These are phyloP conservation scores for Saxophila tyrrhenica DNA, from an alignment of 495 filamentous ascomycete genomes.

Conservation along the genomic window DNA sequence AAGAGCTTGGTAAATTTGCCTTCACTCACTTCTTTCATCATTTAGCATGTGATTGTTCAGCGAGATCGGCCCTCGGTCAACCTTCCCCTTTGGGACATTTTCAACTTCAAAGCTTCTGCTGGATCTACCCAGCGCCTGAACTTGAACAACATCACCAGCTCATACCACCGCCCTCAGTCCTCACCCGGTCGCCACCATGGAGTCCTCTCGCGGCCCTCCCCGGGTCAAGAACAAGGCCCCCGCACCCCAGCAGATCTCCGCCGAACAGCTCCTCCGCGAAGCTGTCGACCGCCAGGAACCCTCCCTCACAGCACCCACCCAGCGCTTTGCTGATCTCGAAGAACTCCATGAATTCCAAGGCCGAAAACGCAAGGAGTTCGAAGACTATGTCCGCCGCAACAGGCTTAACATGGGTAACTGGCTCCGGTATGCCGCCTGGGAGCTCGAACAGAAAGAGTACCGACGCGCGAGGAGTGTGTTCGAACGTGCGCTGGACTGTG, in stretches of 20 bases:
- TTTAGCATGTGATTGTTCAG: background rate
- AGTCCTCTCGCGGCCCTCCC: slow-evolving; percentile 84
- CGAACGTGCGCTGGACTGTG: slow-evolving; percentile 88
- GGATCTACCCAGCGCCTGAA: background rate
- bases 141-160: background rate
- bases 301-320: slow-evolving; percentile 76
- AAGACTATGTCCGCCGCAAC: slow-evolving; percentile 95
- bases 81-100: background rate
- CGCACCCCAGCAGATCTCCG: slow-evolving; percentile 61
- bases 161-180: background rate
- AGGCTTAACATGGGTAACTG: slow-evolving; percentile 95
- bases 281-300: slow-evolving; percentile 95
- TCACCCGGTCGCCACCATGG: too few species aligned
- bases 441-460: slow-evolving; percentile 96
- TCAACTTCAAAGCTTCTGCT: background rate
- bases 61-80: background rate
- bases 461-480: slow-evolving; percentile 93
- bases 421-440: slow-evolving; percentile 96
- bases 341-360: slow-evolving; percentile 97
- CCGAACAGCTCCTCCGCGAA: slow-evolving; percentile 94
- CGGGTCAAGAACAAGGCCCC: slow-evolving; percentile 97
- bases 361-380: slow-evolving; percentile 89
- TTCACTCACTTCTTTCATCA: background rate
- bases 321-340: slow-evolving; percentile 91
- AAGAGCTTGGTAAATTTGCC: too few species aligned